These are phyloP conservation scores for Xylaria longipes DNA, from an alignment of 495 filamentous ascomycete genomes.

Conservation along the genomic window DNA sequence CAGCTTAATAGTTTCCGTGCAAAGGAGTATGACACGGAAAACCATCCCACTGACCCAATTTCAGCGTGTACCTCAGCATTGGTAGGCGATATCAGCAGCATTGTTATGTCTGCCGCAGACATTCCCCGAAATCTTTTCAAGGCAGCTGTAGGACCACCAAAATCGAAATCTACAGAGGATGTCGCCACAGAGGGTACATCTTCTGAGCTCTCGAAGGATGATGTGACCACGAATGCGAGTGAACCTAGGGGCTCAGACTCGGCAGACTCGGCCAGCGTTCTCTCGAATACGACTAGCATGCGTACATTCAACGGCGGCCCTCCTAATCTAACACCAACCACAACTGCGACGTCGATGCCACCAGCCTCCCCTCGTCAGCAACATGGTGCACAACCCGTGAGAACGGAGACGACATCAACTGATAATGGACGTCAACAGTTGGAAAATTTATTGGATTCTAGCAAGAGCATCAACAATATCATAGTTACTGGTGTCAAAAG, in stretches of 20 bases:
- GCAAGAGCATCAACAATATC: conserved; percentile 70
- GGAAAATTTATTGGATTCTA: conserved; percentile 64
- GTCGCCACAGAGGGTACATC: conserved; percentile 20
- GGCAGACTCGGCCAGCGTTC: conserved; percentile 4
- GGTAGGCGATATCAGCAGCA: conserved; percentile 72
- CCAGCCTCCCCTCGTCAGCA: conserved; percentile 24
- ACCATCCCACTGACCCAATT: conserved; percentile 75
- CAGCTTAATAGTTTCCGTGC: conserved; percentile 61
- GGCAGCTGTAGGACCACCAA: conserved; percentile 39
- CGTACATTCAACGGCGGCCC: neutral
- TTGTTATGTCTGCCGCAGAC: conserved; percentile 83
- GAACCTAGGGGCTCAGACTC: neutral
- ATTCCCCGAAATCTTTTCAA: conserved; percentile 78
- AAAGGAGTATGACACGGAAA: conserved; percentile 72
- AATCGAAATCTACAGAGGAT: conserved; percentile 31
- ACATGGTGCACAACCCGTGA: conserved; percentile 9
- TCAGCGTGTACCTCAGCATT: conserved; percentile 75
- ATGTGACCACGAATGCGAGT: conserved; percentile 33
- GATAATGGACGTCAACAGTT: conserved; percentile 39
- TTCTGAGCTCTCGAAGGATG: conserved; percentile 4
- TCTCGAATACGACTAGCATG: conserved; percentile 5
- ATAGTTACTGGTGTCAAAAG: conserved; percentile 73
- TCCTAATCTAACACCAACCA: neutral
- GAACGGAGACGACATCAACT: conserved; percentile 20
- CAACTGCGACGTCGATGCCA: neutral